Conservation (phyloP, 768 basidiomycete species). For the Botryobasidium botryosum region DNA sequence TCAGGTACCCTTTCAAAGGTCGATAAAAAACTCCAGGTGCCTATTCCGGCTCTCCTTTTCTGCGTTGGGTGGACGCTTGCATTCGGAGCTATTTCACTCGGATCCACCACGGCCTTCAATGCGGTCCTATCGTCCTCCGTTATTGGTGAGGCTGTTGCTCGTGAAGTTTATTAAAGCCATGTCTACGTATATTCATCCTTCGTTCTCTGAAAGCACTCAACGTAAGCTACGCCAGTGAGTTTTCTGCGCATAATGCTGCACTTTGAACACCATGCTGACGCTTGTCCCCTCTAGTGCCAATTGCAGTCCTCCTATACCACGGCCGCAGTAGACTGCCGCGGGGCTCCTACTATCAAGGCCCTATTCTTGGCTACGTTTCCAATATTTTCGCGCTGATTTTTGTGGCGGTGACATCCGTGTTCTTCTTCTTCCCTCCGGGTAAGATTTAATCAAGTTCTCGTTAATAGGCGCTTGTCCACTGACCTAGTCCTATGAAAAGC, state of each 20-base stretch:
- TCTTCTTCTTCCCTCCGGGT: neutral
- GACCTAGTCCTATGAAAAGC: neutral
- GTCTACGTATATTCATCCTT: too few species aligned
- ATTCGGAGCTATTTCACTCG: neutral
- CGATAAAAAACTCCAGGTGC: neutral
- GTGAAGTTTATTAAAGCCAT: too few species aligned
- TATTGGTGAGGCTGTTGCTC: neutral
- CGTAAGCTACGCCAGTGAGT: too few species aligned
- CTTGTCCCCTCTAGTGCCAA: too few species aligned
- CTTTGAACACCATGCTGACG: too few species aligned
- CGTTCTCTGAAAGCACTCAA: too few species aligned
- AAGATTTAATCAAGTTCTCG: neutral
- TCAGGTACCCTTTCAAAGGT: neutral
- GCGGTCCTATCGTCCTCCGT: neutral
- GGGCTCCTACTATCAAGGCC: neutral
- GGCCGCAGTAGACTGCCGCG: neutral
- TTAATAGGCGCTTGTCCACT: neutral
- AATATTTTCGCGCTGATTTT: neutral
- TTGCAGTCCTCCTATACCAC: neutral
- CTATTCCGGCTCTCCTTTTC: neutral
- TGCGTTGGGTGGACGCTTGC: neutral
- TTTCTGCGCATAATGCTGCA: too few species aligned
- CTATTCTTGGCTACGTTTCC: neutral
- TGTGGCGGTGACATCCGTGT: neutral
- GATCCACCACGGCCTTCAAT: neutral